Evolutionary conservation across 208 protist genomes (phyloP), one percentile per base, ranked within the genome.

Genomic region (Trypanosoma mega): DNA sequence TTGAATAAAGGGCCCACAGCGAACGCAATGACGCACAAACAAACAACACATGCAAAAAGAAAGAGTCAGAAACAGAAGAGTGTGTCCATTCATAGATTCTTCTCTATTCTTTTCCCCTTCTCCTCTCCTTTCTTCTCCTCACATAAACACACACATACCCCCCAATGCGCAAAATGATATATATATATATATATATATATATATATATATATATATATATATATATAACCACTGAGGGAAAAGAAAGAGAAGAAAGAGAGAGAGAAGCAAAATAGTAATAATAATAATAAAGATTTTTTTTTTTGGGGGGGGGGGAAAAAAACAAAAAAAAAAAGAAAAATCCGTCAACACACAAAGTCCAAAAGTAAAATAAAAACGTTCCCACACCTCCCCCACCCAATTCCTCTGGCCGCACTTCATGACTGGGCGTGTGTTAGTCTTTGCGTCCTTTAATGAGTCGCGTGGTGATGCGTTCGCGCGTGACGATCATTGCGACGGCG

Each of bases 401-500:
- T 7, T 7, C 9, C n/a, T 48, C 45, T 33, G 3, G 26, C 3
- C 31, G 31, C 24, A n/a, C 6, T n/a, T 11, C 6, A 31, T 50
- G 6, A n/a, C 14, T 48, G 23, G 4, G 11, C 18, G 24, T n/a
- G 4, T 44, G 4, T 31, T 90, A 97, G 48, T 97, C 91, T 72
- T 93, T 90, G 47, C 91, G 83, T 4, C 87, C 88, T 64, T 93
- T 90, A 60, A 97, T 91, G 34, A 94, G 80, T 52, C 88, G 85
- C 2, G 85, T 94, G 2, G 74, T 74, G 37, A 92, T 74, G 41
- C 92, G 89, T 12, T 92, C 85, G 26, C 76, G 68, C 1, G 91
- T 97, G 9, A 97, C 84, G 45, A 97, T 80, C 56, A 90, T 80
- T 3, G 98, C 98, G 8, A 98, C 82, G 11, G 82, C 95, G 63